Percentiles rank a stretch among this genome's conserved stretches.
Conservation (phyloP, 805 yeast genomes). For the Candida quercuum region DNA sequence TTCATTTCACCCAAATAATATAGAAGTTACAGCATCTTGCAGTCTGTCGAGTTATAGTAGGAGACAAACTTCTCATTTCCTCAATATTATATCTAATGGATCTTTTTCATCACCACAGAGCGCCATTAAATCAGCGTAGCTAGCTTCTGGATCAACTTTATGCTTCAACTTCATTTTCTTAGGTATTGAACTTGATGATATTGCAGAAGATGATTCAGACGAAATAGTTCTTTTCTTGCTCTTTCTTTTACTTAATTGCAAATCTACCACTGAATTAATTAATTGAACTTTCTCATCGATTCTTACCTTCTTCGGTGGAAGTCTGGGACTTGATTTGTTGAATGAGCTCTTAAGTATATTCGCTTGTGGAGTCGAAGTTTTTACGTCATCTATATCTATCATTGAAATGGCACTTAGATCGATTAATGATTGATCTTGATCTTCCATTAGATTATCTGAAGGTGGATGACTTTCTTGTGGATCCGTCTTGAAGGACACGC, state of each 20-base stretch:
- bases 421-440: background rate
- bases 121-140: slow-evolving; percentile 6
- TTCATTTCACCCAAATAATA: background rate
- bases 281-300: slow-evolving; percentile 15
- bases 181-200: background rate
- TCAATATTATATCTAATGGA: slow-evolving; percentile 14
- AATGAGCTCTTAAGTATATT: background rate
- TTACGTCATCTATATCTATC: background rate
- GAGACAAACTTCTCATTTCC: background rate
- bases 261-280: slow-evolving; percentile 1
- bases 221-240: slow-evolving; percentile 2
- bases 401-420: slow-evolving; percentile 1
- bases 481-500: slow-evolving; percentile 1
- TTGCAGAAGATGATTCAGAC: background rate
- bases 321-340: background rate
- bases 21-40: too few relatives aligned
- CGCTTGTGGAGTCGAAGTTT: background rate
- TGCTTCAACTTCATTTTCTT: slow-evolving; percentile 1
- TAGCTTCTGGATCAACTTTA: slow-evolving; percentile 1
- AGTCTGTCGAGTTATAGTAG: too few relatives aligned
- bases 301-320: slow-evolving; percentile 10
- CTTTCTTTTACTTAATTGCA: too few relatives aligned
- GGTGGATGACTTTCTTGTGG: background rate
- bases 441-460: slow-evolving; percentile 1
- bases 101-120: slow-evolving; percentile 14